Evolutionary conservation across 345 rosid species (phyloP), one percentile per base, ranked within the genome.

Genomic region (Acer saccharum): DNA sequence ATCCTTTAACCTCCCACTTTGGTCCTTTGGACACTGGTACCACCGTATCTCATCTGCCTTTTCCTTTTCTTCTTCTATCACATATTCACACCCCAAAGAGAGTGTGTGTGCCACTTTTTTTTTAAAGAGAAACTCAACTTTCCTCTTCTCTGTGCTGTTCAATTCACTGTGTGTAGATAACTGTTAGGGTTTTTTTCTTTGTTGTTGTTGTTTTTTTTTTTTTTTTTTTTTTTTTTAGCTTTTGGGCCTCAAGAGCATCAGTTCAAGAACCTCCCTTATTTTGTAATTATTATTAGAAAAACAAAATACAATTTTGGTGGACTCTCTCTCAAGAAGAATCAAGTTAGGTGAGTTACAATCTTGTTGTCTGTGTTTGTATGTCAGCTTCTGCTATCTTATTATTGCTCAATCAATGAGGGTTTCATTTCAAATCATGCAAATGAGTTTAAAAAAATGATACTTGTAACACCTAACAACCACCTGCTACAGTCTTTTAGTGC

Each of bases 1-100:
- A 73, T 78, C 80, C 83, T 82, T 81, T 76, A 68, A 4, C 83
- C 83, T 80, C 80, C 79, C 85, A 79, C 86, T 82, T 81, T 62
- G 84, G 64, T 79, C 66, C 86, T 82, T 81, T 62, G 84, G 64
- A 81, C 70, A 78, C 75, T 77, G 43, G 61, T 41, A 41, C 74
- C 73, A 66, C 73, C 76, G 78, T 80, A 68, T 78, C 86, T 23
- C 75, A 78, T 7, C 79, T 70, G 68, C 46, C 74, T 5, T 46
- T 8, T 65, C 8, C 29, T 21, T 35, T 69, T 50, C 13, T 68
- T 54, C 12, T n/a, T 57, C 63, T 58, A 77, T 43, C 17, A 75
- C 81, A 67, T 69, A 71, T 29, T 29, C 32, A 29, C 32, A 29
- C 32, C 67, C 13, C 25, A 70, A 65, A 68, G 50, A 27, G 55